Conservation (phyloP, 352 stramenopile species). For the Phytophthora syringae region DNA sequence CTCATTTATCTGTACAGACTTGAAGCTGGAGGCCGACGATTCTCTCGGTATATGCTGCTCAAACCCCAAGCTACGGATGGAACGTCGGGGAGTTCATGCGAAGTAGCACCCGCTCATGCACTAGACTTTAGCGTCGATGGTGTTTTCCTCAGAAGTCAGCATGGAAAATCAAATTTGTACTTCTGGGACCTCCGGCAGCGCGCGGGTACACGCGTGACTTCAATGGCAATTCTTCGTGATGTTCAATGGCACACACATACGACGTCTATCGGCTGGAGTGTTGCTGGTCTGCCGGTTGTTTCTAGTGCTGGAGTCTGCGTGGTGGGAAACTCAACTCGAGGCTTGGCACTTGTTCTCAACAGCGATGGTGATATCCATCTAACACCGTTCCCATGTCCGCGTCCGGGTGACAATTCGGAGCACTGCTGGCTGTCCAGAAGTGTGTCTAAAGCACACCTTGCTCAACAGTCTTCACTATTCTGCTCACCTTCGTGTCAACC, state of each 20-base stretch:
- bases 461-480: constrained; percentile 2
- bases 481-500: not conserved
- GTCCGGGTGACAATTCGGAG: constrained; percentile 9
- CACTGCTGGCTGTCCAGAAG: constrained; percentile 26
- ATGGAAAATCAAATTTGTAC: constrained; percentile 35
- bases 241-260: constrained; percentile 64
- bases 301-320: constrained; percentile 11
- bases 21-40: constrained; percentile 32
- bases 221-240: constrained; percentile 46
- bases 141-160: constrained; percentile 62
- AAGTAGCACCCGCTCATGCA: constrained; percentile 33
- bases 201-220: constrained; percentile 58
- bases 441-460: constrained; percentile 35
- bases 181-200: constrained; percentile 73
- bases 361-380: constrained; percentile 27
- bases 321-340: constrained; percentile 15
- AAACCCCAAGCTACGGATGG: constrained; percentile 44
- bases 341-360: constrained; percentile 23
- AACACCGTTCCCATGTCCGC: constrained; percentile 33
- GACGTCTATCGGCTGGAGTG: constrained; percentile 48
- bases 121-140: constrained; percentile 78
- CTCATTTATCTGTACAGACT: constrained; percentile 79
- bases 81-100: not conserved
- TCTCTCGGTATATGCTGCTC: constrained; percentile 65
- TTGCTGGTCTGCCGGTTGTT: constrained; percentile 12